phyloP scores from a whole-genome alignment of 2,329 filamentous ascomycete species.

The Allantophomopsis lycopodina region DNA sequence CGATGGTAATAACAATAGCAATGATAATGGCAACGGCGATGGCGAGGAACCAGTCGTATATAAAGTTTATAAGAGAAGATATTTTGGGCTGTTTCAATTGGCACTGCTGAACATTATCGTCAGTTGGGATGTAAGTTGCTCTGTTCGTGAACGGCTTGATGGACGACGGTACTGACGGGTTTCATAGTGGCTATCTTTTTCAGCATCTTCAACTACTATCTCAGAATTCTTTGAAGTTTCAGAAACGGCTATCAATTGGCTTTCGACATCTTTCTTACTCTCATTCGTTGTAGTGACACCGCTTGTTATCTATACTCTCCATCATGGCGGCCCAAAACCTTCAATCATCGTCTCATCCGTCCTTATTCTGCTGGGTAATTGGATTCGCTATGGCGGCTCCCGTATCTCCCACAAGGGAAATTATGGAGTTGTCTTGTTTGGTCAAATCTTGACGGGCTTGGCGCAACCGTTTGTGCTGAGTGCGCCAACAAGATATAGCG shows the following conservation, averaged over 20 bases:
- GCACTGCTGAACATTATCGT: constrained; percentile 84
- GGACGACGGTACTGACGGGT: constrained; percentile 1
- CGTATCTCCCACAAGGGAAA: constrained; percentile 23
- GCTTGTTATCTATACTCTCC: constrained; percentile 61
- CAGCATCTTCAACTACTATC: constrained; percentile 63
- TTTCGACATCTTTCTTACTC: constrained; percentile 78
- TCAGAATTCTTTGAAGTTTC: constrained; percentile 63
- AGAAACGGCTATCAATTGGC: constrained; percentile 78
- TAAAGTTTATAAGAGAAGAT: constrained; percentile 69
- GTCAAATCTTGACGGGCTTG: constrained; percentile 79
- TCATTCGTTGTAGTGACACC: constrained; percentile 66
- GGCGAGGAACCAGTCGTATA: constrained; percentile 16
- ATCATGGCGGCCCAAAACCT: constrained; percentile 60
- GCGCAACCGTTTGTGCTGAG: constrained; percentile 86
- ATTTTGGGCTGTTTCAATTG: constrained; percentile 70
- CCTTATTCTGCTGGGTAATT: constrained; percentile 73
- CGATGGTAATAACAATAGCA: constrained; percentile 1
- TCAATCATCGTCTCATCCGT: constrained; percentile 62
- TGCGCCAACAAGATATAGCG: constrained; percentile 81
- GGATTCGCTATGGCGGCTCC: constrained; percentile 73
- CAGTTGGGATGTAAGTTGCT: constrained; percentile 76
- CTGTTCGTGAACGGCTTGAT: constrained; percentile 1
- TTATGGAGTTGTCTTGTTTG: constrained; percentile 73
- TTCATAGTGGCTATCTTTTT: constrained; percentile 77
- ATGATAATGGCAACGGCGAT: constrained; percentile 1